These are phyloP conservation scores for Fusarium staphyleae DNA, from an alignment of 2,329 filamentous ascomycete genomes.

Conservation along the genomic window DNA sequence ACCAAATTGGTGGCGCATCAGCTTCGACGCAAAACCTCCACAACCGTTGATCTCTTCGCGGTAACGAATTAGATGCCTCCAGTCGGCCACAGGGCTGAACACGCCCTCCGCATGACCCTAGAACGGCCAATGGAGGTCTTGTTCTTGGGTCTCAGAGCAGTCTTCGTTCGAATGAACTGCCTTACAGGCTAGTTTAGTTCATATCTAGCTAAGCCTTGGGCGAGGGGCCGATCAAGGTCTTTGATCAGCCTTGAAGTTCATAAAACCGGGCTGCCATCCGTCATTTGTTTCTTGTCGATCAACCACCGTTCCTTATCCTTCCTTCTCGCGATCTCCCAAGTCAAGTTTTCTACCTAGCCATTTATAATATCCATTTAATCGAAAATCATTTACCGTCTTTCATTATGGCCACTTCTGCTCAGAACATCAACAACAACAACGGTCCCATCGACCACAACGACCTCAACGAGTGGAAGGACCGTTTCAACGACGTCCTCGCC, in stretches of 20 bases:
- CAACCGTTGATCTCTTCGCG: background rate
- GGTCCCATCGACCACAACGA: conserved; percentile 53
- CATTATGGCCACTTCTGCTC: conserved; percentile 31
- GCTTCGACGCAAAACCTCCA: conserved; percentile 2
- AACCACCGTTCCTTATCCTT: conserved; percentile 13
- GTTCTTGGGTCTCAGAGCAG: background rate
- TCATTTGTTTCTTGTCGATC: background rate
- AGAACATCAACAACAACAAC: conserved; percentile 36
- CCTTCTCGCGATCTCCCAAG: conserved; percentile 1
- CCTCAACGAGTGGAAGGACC: conserved; percentile 53
- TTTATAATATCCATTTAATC: conserved; percentile 13
- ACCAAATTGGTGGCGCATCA: conserved; percentile 39
- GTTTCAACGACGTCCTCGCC: conserved; percentile 53
- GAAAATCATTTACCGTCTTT: background rate
- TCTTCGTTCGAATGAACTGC: conserved; percentile 10
- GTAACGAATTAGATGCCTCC: conserved; percentile 31
- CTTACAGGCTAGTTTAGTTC: conserved; percentile 14
- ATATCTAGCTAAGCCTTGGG: background rate
- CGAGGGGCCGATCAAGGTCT: background rate
- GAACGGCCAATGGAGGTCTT: background rate
- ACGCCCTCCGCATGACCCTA: conserved; percentile 4
- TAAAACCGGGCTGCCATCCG: conserved; percentile 8
- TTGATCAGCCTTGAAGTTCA: background rate
- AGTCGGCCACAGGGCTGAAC: conserved; percentile 36
- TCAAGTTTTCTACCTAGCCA: conserved; percentile 3